These are phyloP conservation scores for Brassica juncea DNA, from an alignment of 345 rosid species.

Conservation along the genomic window DNA sequence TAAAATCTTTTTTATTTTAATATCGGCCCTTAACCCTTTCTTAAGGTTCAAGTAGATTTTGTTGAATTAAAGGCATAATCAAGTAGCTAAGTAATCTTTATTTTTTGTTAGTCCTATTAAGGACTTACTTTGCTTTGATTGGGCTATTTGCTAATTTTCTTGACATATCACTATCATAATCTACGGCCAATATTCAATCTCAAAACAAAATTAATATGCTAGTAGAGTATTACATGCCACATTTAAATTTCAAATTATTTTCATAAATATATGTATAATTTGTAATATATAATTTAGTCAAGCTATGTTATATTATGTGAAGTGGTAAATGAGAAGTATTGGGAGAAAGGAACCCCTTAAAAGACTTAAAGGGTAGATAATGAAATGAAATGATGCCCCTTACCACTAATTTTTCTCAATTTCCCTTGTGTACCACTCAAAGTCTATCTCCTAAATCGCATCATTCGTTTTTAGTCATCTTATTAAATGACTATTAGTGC, in stretches of 20 bases:
- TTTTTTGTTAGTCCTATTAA: constrained; percentile 18
- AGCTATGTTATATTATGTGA: neutral
- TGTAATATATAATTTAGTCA: too few relatives aligned
- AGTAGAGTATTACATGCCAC: neutral
- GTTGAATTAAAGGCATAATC: constrained; percentile 35
- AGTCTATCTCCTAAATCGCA: constrained; percentile 33
- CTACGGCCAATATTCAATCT: constrained; percentile 17
- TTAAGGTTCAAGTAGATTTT: constrained; percentile 27
- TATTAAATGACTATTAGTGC: constrained; percentile 15
- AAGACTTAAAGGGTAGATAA: constrained; percentile 37
- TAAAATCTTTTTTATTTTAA: constrained; percentile 12
- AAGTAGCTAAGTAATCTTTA: constrained; percentile 1
- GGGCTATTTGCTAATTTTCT: constrained; percentile 29
- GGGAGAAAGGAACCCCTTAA: constrained; percentile 24
- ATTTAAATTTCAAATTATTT: neutral
- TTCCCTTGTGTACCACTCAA: constrained; percentile 34
- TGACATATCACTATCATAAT: constrained; percentile 22
- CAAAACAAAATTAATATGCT: neutral
- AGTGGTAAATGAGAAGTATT: constrained; percentile 5
- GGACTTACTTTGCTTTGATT: constrained; percentile 14
- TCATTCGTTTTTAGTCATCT: constrained; percentile 25
- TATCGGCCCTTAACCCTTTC: constrained; percentile 43
- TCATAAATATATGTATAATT: too few relatives aligned
- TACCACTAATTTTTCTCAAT: constrained; percentile 28
- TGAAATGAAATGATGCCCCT: constrained; percentile 37